A percentile compares a stretch with the other conserved stretches of the same genome.
phyloP scores from a whole-genome alignment of 2,329 filamentous ascomycete genomes.

The Alternaria solani region DNA sequence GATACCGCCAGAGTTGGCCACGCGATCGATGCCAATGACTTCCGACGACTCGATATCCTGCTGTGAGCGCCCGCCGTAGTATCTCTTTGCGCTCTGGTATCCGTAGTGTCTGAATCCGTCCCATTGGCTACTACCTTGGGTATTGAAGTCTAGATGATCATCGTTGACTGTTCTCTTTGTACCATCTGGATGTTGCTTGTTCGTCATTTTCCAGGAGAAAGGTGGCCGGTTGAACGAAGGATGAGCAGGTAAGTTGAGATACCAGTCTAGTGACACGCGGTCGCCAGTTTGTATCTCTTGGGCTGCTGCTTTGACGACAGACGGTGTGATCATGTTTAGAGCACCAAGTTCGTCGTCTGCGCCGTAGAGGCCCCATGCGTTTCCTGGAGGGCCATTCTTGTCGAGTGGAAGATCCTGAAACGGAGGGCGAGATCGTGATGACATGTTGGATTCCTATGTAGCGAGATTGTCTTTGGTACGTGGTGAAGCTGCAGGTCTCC shows the following conservation, averaged over 20 bases:
- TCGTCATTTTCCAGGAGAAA: slow-evolving; percentile 42
- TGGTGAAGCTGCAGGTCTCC: neutral
- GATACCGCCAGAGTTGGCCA: slow-evolving; percentile 42
- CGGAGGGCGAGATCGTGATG: slow-evolving; percentile 37
- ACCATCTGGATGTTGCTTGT: slow-evolving; percentile 39
- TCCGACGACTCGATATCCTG: slow-evolving; percentile 48
- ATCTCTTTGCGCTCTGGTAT: slow-evolving; percentile 53
- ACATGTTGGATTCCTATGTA: slow-evolving; percentile 11
- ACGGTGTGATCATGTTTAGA: slow-evolving; percentile 63
- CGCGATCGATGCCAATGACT: slow-evolving; percentile 54
- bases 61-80: slow-evolving; percentile 54
- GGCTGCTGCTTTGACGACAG: slow-evolving; percentile 53
- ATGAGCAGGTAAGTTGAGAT: slow-evolving; percentile 50
- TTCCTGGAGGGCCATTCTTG: slow-evolving; percentile 60
- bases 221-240: slow-evolving; percentile 50
- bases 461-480: too few species aligned
- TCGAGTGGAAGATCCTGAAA: slow-evolving; percentile 61
- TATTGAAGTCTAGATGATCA: slow-evolving; percentile 50
- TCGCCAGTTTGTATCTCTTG: slow-evolving; percentile 56
- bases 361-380: slow-evolving; percentile 66
- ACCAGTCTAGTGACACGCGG: slow-evolving; percentile 52
- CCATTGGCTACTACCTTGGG: slow-evolving; percentile 51
- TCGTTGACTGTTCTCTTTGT: slow-evolving; percentile 47
- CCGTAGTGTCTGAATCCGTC: slow-evolving; percentile 54
- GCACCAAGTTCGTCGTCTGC: slow-evolving; percentile 61